Evolutionary conservation across 1,284 basidiomycete species (phyloP).

Genomic region (Ustilago hordei): DNA sequence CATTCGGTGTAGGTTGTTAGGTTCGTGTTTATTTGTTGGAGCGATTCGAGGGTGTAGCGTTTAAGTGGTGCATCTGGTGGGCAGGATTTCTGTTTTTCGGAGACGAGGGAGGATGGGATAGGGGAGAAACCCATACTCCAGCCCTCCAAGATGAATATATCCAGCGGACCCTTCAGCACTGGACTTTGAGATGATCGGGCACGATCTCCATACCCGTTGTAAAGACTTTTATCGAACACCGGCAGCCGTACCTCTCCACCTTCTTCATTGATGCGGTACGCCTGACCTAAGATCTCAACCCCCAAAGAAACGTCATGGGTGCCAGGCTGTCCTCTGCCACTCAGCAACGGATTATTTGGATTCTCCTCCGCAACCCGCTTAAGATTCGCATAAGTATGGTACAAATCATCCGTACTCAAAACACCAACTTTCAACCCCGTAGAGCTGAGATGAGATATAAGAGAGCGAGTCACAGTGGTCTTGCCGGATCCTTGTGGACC

Average conservation of each 20-base stretch:
- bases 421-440: slow-evolving; percentile 17
- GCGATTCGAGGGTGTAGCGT: slow-evolving; percentile 19
- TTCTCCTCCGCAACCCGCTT: slow-evolving; percentile 28
- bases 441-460: slow-evolving; percentile 15
- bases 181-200: slow-evolving; percentile 15
- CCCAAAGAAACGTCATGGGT: slow-evolving; percentile 41
- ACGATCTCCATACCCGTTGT: slow-evolving; percentile 38
- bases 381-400: slow-evolving; percentile 34
- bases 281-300: slow-evolving; percentile 8
- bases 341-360: slow-evolving; percentile 30
- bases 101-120: slow-evolving; percentile 14
- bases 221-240: slow-evolving; percentile 44
- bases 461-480: slow-evolving; percentile 36
- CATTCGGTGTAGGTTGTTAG: slow-evolving; percentile 25
- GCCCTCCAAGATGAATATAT: slow-evolving; percentile 49
- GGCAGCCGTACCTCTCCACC: slow-evolving; percentile 16
- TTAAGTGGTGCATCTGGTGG: slow-evolving; percentile 16
- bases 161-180: slow-evolving; percentile 14
- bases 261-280: slow-evolving; percentile 26
- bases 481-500: slow-evolving; percentile 50
- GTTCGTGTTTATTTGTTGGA: slow-evolving; percentile 41
- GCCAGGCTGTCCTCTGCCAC: slow-evolving; percentile 43
- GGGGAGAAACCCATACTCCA: slow-evolving; percentile 51
- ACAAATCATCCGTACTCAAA: slow-evolving; percentile 43
- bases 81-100: slow-evolving; percentile 6